phyloP scores from a whole-genome alignment of 345 rosid genomes.

The Zanthoxylum bungeanum region DNA sequence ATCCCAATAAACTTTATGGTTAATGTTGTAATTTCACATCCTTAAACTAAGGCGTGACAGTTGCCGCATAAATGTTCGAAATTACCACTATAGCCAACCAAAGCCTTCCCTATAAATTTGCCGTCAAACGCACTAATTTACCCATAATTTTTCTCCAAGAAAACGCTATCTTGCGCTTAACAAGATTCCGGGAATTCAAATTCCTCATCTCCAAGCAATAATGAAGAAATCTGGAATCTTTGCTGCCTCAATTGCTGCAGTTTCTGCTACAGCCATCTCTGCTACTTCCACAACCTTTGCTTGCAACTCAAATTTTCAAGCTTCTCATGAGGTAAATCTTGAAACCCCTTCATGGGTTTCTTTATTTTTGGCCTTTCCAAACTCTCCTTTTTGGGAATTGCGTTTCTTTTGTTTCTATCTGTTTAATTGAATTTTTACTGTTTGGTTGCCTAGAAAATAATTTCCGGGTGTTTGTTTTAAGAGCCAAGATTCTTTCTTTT shows the following conservation, averaged over 20 bases:
- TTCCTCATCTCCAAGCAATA: slow-evolving; percentile 15
- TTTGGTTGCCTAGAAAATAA: slow-evolving; percentile 15
- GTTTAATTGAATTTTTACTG: neutral
- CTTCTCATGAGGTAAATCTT: slow-evolving; percentile 40
- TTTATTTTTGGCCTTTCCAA: neutral
- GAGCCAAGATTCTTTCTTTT: too few relatives aligned
- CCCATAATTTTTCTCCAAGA: neutral
- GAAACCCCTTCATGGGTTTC: neutral
- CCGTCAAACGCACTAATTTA: neutral
- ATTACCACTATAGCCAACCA: slow-evolving; percentile 14
- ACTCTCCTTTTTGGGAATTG: neutral
- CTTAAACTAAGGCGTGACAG: neutral
- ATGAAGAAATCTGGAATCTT: slow-evolving; percentile 62
- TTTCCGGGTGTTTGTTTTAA: neutral
- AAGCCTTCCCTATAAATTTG: slow-evolving; percentile 12
- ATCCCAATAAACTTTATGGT: neutral
- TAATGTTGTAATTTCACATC: slow-evolving; percentile 12
- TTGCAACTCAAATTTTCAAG: slow-evolving; percentile 31
- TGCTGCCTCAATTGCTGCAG: slow-evolving; percentile 49
- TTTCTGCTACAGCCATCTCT: slow-evolving; percentile 49
- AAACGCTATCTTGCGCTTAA: neutral
- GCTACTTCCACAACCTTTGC: slow-evolving; percentile 28
- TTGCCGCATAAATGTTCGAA: slow-evolving; percentile 32
- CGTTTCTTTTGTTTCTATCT: neutral
- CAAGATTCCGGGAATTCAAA: slow-evolving; percentile 4